Conservation (phyloP, 306 rosid genomes). For the Acacia acuminata region DNA sequence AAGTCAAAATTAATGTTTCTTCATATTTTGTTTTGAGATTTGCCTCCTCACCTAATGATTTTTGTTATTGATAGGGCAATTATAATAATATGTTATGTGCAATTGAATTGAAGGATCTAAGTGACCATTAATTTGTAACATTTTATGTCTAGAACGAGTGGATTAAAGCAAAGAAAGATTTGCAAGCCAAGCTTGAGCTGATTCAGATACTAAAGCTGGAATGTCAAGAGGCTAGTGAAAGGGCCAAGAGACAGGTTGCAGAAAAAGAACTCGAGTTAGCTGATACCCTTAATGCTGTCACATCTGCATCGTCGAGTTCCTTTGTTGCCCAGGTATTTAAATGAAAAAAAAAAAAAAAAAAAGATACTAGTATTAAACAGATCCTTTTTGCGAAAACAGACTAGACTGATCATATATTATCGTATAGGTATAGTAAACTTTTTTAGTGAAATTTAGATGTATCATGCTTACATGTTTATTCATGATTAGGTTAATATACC, state of each 20-base stretch:
- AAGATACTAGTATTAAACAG: not conserved
- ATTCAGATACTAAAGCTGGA: not conserved
- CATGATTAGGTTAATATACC: not conserved
- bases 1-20: not conserved
- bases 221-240: not conserved
- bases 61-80: not conserved
- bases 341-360: not conserved
- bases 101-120: not conserved
- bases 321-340: not conserved
- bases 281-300: not conserved
- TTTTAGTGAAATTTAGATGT: not conserved
- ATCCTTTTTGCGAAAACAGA: not conserved
- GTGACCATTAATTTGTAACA: not conserved
- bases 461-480: not conserved
- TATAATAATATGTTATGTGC: not conserved
- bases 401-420: not conserved
- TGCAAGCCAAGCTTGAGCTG: not conserved
- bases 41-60: not conserved
- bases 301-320: not conserved
- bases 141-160: not conserved
- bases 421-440: not conserved
- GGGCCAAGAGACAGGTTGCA: not conserved
- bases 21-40: not conserved
- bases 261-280: not conserved
- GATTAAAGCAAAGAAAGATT: not conserved